Evolutionary conservation across 2,329 filamentous ascomycete species (phyloP).

Genomic region (Zarea fungicola): DNA sequence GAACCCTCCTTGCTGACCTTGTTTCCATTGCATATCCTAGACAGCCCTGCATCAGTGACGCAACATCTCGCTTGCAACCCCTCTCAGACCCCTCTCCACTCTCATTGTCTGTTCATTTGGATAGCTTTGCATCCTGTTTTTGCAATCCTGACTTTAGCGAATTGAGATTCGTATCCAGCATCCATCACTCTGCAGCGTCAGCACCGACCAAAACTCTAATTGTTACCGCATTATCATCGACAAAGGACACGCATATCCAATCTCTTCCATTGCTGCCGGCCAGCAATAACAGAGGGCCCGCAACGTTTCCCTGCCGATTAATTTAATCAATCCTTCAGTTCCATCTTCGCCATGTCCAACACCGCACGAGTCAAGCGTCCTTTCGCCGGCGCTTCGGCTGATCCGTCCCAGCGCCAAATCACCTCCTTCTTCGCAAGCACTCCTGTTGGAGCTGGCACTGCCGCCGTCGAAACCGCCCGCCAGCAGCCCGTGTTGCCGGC

Average conservation of each 20-base stretch:
- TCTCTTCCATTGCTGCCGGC: slow-evolving; percentile 6
- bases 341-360: slow-evolving; percentile 40
- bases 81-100: slow-evolving; percentile 9
- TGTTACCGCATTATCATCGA: not conserved
- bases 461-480: slow-evolving; percentile 23
- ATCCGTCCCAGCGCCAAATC: slow-evolving; percentile 56
- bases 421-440: slow-evolving; percentile 54
- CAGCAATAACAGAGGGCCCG: slow-evolving; percentile 1
- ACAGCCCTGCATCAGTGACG: slow-evolving; percentile 11
- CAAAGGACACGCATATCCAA: not conserved
- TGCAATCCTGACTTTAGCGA: not conserved
- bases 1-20: slow-evolving; percentile 4
- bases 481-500: slow-evolving; percentile 51
- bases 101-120: not conserved
- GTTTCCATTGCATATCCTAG: slow-evolving; percentile 1
- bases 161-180: not conserved
- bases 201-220: not conserved
- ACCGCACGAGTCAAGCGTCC: slow-evolving; percentile 52
- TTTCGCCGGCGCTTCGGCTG: slow-evolving; percentile 54
- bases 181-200: not conserved
- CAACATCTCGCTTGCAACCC: slow-evolving; percentile 6
- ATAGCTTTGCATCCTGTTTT: not conserved
- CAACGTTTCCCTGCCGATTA: slow-evolving; percentile 2
- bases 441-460: slow-evolving; percentile 30
- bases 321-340: slow-evolving; percentile 6